Base-by-base conservation (phyloP, 2,329 filamentous ascomycete genomes). In the Fusarium tjaetaba region DNA sequence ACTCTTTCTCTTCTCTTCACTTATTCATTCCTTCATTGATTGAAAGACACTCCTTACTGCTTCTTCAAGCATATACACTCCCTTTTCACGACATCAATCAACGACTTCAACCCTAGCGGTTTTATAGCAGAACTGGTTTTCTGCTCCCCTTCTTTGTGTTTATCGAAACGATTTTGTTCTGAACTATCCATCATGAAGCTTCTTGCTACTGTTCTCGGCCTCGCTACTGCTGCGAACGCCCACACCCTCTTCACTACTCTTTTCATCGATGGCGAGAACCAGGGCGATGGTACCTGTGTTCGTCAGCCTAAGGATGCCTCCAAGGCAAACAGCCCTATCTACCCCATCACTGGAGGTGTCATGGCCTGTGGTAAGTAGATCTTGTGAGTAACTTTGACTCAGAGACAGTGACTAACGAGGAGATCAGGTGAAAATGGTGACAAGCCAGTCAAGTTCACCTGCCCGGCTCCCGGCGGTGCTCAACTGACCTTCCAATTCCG, bases 271-370 rank as follows among this genome's bases (percentile, higher is more conserved):
- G 88, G 88, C 67, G 81, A 86, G 53, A 86, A 88, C 76, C 90
- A 94, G 81, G 93, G 93, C 69, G 90, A 93, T 78, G 92, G 89
- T 36, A 91, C 90, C 32, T 94, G 92, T 76, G 87, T 95, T 57
- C 90, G 93, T 46, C 92, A 92, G 88, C 88, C 88, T 61, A 84
- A 82, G 45, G 83, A 89, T 61, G 82, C 85, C 7, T 79, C 81
- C 11, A 87, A 84, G 1, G 85, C 88, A 56, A 92, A 88, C 10
- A 81, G 80, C 41, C 92, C 92, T 34, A 85, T 94, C 59, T 82
- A 82, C 8, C 85, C 88, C 68, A 80, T 94, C 22, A 79, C 82
- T 20, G 90, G 88, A 73, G 80, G 86, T 34, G 89, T 90, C 70
- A 92, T 94, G 89, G 91, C 91, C 42, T 95, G 93, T 79, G 92